These are phyloP conservation scores for Trichoderma guizhouense DNA, from an alignment of 2,329 filamentous ascomycete species.

Conservation along the genomic window DNA sequence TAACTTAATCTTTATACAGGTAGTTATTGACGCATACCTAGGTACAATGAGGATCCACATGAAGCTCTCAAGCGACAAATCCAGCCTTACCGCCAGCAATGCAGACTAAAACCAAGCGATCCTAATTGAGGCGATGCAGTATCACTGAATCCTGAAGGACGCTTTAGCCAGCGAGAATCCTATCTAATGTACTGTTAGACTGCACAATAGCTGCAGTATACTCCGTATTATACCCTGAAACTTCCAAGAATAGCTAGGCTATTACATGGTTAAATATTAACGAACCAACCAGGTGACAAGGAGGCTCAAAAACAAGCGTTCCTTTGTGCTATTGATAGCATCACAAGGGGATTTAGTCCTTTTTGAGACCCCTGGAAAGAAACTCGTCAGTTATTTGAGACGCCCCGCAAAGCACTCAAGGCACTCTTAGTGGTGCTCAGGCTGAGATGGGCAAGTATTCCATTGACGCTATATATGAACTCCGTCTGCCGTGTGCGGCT, in stretches of 20 bases:
- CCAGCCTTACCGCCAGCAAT: not conserved
- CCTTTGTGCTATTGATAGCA: not conserved
- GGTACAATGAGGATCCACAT: not conserved
- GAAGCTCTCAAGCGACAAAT: not conserved
- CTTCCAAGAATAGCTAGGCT: not conserved
- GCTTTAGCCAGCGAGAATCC: not conserved
- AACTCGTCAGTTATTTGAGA: not conserved
- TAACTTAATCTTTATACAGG: not conserved
- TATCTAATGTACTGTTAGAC: not conserved
- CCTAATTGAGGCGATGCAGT: not conserved
- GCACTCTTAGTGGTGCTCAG: not conserved
- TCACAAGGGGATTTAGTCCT: not conserved
- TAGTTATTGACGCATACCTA: not conserved
- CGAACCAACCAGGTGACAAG: not conserved
- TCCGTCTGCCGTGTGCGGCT: not conserved
- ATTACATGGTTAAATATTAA: not conserved
- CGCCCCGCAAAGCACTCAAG: not conserved
- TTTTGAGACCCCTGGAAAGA: not conserved
- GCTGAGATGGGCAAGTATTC: not conserved
- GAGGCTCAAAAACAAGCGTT: not conserved
- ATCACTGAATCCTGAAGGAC: not conserved
- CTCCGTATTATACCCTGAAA: not conserved
- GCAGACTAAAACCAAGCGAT: not conserved
- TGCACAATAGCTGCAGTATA: not conserved
- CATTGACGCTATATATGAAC: not conserved